phyloP scores from a whole-genome alignment of 2,329 filamentous ascomycete genomes.

The Cladorrhinum sp. region DNA sequence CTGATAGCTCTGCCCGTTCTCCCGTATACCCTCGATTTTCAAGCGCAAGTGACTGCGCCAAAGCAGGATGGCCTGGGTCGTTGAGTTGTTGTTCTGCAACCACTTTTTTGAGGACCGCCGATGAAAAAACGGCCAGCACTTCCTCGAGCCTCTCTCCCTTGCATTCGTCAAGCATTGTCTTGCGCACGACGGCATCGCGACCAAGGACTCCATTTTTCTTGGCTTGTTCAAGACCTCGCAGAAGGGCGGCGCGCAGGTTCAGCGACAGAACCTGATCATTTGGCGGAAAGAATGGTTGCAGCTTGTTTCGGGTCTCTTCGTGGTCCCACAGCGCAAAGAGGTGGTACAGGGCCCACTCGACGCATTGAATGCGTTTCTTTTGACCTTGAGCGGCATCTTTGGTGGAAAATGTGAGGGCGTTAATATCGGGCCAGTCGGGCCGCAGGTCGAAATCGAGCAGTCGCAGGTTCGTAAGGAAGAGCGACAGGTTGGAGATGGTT shows the following conservation, averaged over 20 bases:
- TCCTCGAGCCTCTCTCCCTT: conserved; percentile 89
- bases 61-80: conserved; percentile 38
- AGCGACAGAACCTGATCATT: conserved; percentile 86
- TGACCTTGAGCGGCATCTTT: conserved; percentile 68
- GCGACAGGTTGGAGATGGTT: conserved; percentile 50
- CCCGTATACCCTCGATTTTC: conserved; percentile 57
- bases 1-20: conserved; percentile 55
- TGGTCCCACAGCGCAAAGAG: conserved; percentile 83
- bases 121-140: conserved; percentile 78
- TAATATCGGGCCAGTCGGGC: conserved; percentile 78
- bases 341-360: conserved; percentile 90
- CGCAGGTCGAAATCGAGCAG: conserved; percentile 75
- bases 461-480: conserved; percentile 81
- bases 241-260: conserved; percentile 81
- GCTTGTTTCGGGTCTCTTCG: conserved; percentile 74
- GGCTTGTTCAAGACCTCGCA: conserved; percentile 74
- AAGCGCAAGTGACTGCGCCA: conserved; percentile 55
- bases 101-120: conserved; percentile 71
- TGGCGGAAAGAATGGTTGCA: conserved; percentile 87
- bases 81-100: conserved; percentile 40
- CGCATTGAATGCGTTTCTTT: conserved; percentile 75
- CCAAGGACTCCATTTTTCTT: conserved; percentile 86
- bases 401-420: conserved; percentile 64
- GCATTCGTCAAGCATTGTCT: conserved; percentile 96
- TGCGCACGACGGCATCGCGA: conserved; percentile 75